Percentiles rank a stretch among this genome's conserved stretches.
Evolutionary conservation across 768 basidiomycete genomes (phyloP).

Genomic region (Paxillus rubicundulus): DNA sequence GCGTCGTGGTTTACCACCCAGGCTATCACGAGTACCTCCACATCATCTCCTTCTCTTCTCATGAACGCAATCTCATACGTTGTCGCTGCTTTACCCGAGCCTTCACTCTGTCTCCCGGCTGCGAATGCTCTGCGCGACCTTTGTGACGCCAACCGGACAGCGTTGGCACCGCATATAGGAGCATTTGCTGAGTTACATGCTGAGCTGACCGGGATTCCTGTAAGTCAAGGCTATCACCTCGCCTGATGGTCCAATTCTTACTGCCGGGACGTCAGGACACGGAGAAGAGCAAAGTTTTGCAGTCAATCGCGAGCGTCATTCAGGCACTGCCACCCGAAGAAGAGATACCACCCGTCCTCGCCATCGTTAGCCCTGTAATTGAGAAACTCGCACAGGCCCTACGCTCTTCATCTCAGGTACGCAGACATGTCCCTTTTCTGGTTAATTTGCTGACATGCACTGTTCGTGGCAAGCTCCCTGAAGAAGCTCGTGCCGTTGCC

Average conservation of each 20-base stretch:
- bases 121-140: slow-evolving; percentile 82
- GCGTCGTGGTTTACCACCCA: slow-evolving; percentile 77
- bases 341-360: slow-evolving; percentile 75
- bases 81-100: slow-evolving; percentile 66
- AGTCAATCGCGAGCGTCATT: slow-evolving; percentile 91
- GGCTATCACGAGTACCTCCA: slow-evolving; percentile 25
- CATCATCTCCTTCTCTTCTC: slow-evolving; percentile 44
- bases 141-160: slow-evolving; percentile 87
- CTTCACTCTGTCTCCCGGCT: slow-evolving; percentile 61
- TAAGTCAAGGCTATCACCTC: slow-evolving; percentile 34
- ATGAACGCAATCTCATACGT: slow-evolving; percentile 69
- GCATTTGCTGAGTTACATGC: slow-evolving; percentile 86
- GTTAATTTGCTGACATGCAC: neutral
- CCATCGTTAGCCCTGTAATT: slow-evolving; percentile 74
- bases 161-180: slow-evolving; percentile 76
- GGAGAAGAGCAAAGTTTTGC: slow-evolving; percentile 86
- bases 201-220: slow-evolving; percentile 69
- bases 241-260: neutral
- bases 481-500: slow-evolving; percentile 63
- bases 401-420: slow-evolving; percentile 51
- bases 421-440: slow-evolving; percentile 12
- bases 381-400: slow-evolving; percentile 65
- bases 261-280: slow-evolving; percentile 51
- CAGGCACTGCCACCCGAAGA: slow-evolving; percentile 82
- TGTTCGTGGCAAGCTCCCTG: slow-evolving; percentile 50